Evolutionary conservation across 345 rosid genomes (phyloP).

Genomic region (Moringa oleifera): DNA sequence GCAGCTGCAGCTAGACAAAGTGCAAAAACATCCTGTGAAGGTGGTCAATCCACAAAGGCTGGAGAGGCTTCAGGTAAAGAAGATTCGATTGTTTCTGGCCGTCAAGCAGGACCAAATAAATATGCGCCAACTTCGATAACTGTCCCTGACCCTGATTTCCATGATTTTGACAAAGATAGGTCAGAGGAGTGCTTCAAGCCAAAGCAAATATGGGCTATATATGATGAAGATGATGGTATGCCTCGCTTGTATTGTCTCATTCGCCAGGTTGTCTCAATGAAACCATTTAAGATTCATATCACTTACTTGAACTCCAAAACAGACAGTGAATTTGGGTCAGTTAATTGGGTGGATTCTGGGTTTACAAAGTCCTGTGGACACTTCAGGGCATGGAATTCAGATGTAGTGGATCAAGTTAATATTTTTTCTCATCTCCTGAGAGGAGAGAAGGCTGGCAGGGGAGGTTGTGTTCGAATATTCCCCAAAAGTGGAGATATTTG

Average conservation of each 20-base stretch:
- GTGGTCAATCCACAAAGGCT: constrained; percentile 25
- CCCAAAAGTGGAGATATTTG: constrained; percentile 88
- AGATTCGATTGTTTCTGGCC: constrained; percentile 20
- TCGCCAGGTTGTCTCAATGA: constrained; percentile 68
- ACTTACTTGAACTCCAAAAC: constrained; percentile 91
- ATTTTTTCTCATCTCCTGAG: constrained; percentile 83
- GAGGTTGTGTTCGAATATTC: constrained; percentile 94
- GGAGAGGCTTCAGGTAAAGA: constrained; percentile 22
- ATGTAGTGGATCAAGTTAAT: constrained; percentile 83
- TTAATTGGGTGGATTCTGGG: constrained; percentile 80
- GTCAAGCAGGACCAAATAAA: constrained; percentile 32
- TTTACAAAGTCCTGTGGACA: constrained; percentile 97
- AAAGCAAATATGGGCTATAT: constrained; percentile 94
- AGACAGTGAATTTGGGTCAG: constrained; percentile 75
- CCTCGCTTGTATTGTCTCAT: constrained; percentile 89
- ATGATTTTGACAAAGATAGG: constrained; percentile 87
- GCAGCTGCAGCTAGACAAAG: constrained; percentile 37
- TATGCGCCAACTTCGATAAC: constrained; percentile 50
- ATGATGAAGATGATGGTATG: constrained; percentile 98
- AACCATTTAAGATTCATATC: constrained; percentile 84
- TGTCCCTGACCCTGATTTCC: constrained; percentile 96
- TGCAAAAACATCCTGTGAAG: constrained; percentile 16
- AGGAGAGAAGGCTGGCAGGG: constrained; percentile 90
- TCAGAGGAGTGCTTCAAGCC: constrained; percentile 89
- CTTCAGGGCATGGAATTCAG: constrained; percentile 82